Evolutionary conservation across 169 alveolate species (phyloP), one percentile per base, ranked within the genome.

Genomic region (Eimeria acervulina): DNA sequence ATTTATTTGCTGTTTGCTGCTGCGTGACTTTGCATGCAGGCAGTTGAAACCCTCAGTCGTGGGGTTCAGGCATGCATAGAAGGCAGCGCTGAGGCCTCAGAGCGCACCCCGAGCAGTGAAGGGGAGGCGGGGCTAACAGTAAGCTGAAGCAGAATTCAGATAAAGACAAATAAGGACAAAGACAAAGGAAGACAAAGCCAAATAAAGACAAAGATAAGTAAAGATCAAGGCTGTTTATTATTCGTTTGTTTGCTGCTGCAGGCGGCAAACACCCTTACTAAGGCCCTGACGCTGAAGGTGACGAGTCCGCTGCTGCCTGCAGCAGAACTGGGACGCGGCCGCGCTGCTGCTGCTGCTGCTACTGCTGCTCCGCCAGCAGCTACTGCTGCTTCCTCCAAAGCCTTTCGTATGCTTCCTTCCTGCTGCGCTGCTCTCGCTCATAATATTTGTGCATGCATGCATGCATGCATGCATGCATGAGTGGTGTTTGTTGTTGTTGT

Each of bases 11-110:
- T n/a, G n/a, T n/a, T n/a, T n/a, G n/a, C n/a, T 55, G 68, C 68
- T 55, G 68, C 21, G 68, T 55, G 68, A 23, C 80, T 21, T 31
- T n/a, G 10, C n/a, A n/a, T 47, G 55, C 89, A 78, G 89, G 6
- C 89, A 23, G 89, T 78, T 8, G 89, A 26, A 6, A 78, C 63
- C 7, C 44, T 78, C 5, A 55, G 38, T 31, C 59, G 89, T 36
- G 89, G 63, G 8, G 89, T 78, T 7, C 89, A 78, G 63, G 89
- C 89, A n/a, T 40, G 63, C 47, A 36, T 78, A 26, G 89, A 78
- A 36, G 17, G 38, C 40, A 36, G 36, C 26, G 31, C 63, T 15
- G 63, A 36, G 33, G 52, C 61, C 59, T 40, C 89, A 13, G 89
- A 42, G 21, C 63, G 84, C 21, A 36, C 47, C n/a, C 84, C 33